Evolutionary conservation across 2,329 filamentous ascomycete species (phyloP).

Genomic region (Exophiala sp.): DNA sequence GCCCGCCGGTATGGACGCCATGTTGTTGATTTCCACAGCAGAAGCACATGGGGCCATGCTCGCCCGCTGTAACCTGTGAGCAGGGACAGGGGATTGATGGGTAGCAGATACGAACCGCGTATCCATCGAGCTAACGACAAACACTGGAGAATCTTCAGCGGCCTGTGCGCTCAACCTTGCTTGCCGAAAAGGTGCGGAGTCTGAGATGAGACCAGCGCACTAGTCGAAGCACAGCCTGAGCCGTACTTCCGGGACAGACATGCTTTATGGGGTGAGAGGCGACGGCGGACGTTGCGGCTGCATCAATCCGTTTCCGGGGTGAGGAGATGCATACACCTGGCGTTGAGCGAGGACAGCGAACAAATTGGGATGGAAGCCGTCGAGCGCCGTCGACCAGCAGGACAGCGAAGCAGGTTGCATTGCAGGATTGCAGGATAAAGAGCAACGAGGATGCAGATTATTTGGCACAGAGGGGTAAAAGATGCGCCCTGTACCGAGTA

Average conservation of each 20-base stretch:
- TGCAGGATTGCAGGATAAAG: neutral
- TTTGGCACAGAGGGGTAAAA: no score
- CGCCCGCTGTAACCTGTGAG: neutral
- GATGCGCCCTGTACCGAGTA: no score
- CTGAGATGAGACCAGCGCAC: neutral
- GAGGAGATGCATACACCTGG: neutral
- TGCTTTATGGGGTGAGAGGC: neutral
- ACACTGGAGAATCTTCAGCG: neutral
- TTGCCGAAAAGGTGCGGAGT: neutral
- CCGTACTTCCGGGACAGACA: neutral
- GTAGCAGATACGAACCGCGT: no score
- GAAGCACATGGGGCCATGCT: no score
- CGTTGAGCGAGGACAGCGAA: neutral
- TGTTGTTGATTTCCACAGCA: slow-evolving; percentile 1
- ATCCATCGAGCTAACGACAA: neutral
- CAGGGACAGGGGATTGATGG: neutral
- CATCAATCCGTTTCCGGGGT: neutral
- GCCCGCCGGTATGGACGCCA: neutral
- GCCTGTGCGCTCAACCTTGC: neutral
- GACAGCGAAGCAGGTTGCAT: neutral
- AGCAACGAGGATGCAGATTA: no score
- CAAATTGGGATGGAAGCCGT: neutral
- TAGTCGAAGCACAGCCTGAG: neutral
- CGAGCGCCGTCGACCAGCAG: neutral
- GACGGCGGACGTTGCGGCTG: no score